These are phyloP conservation scores for Dioscorea cayenensis DNA, from an alignment of 116 monocot species.

Conservation along the genomic window DNA sequence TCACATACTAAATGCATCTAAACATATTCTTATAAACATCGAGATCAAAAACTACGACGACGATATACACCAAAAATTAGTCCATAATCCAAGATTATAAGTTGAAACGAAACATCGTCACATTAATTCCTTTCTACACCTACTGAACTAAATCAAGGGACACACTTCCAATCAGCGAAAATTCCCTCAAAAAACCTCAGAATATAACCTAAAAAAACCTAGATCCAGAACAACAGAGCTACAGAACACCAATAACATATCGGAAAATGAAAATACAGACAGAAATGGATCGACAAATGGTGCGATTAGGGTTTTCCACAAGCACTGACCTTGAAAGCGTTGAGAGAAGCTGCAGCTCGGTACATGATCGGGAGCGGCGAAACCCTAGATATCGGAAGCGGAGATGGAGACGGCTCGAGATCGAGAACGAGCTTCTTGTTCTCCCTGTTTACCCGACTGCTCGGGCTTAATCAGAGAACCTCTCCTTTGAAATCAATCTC, in stretches of 20 bases:
- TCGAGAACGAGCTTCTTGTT: neutral
- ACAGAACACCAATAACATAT: neutral
- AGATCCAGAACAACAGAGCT: neutral
- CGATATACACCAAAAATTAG: too few species aligned
- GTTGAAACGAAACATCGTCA: too few species aligned
- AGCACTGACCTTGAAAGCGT: neutral
- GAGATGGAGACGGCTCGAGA: neutral
- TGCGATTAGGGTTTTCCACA: neutral
- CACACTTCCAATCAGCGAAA: too few species aligned
- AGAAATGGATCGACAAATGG: neutral
- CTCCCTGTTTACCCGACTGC: neutral
- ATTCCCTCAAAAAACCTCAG: too few species aligned
- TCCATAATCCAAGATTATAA: too few species aligned
- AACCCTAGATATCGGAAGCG: neutral
- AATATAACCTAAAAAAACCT: neutral
- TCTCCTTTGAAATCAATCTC: neutral
- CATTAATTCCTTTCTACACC: too few species aligned
- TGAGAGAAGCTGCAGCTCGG: neutral
- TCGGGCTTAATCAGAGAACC: neutral
- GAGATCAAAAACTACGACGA: too few species aligned
- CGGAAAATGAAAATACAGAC: neutral
- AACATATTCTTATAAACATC: too few species aligned
- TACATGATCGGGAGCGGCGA: slow-evolving; percentile 1
- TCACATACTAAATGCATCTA: too few species aligned
- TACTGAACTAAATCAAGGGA: too few species aligned